Conservation (phyloP, 306 rosid genomes). For the Medicago arabica region DNA sequence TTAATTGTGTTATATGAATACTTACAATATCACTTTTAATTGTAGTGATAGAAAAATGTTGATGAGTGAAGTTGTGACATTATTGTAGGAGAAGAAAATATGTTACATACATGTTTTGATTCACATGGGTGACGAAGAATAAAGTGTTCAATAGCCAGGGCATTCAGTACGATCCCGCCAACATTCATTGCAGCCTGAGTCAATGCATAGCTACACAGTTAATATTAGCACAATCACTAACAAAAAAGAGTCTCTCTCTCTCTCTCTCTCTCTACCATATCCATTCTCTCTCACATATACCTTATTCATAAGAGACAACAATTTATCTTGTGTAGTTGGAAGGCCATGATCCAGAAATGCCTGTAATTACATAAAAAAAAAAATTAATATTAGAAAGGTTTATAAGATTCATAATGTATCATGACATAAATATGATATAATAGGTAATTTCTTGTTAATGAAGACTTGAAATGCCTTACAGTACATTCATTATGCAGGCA, state of each 20-base stretch:
- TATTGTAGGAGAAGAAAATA: background rate
- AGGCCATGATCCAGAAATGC: slow-evolving; percentile 86
- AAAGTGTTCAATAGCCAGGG: slow-evolving; percentile 93
- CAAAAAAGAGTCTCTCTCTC: background rate
- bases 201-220: slow-evolving; percentile 17
- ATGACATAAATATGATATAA: background rate
- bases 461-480: slow-evolving; percentile 66
- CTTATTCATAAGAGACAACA: slow-evolving; percentile 82
- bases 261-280: no score
- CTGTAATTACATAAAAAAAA: slow-evolving; percentile 54
- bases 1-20: slow-evolving; percentile 10
- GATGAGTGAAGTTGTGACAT: background rate
- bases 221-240: slow-evolving; percentile 20
- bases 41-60: background rate
- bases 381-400: background rate
- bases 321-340: slow-evolving; percentile 75
- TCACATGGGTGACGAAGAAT: slow-evolving; percentile 82
- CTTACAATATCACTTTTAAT: background rate
- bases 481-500: slow-evolving; percentile 98
- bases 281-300: slow-evolving; percentile 46
- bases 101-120: slow-evolving; percentile 62
- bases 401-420: slow-evolving; percentile 3
- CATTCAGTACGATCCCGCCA: slow-evolving; percentile 86
- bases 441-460: background rate
- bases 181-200: slow-evolving; percentile 82